Conservation (phyloP, 768 basidiomycete genomes). For the Termitomyces sp. region DNA sequence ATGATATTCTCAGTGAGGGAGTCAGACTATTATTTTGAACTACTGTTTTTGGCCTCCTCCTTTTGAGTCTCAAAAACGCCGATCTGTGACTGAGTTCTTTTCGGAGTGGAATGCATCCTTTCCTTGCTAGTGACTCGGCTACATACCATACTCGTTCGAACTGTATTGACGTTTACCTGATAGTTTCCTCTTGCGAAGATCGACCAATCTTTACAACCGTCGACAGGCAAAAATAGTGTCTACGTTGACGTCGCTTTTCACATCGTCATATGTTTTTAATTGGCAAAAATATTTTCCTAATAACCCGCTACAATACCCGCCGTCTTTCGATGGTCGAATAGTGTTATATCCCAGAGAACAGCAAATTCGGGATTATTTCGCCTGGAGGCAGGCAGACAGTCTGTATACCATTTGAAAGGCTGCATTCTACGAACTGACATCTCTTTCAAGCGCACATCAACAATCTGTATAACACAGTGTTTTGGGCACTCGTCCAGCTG, state of each 20-base stretch:
- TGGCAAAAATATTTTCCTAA: conserved; percentile 82
- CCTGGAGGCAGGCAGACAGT: conserved; percentile 98
- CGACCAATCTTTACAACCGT: conserved; percentile 77
- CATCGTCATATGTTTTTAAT: conserved; percentile 82
- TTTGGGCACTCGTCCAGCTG: conserved; percentile 89
- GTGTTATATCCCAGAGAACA: conserved; percentile 71
- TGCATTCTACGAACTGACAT: background rate
- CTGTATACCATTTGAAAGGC: conserved; percentile 22
- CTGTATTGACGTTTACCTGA: conserved; percentile 3
- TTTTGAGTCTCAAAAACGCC: too few relatives aligned
- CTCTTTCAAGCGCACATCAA: conserved; percentile 82
- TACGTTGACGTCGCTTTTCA: conserved; percentile 81
- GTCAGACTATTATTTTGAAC: background rate
- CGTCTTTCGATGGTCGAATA: conserved; percentile 89
- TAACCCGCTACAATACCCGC: conserved; percentile 70
- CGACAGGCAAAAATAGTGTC: conserved; percentile 84
- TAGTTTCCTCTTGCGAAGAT: conserved; percentile 83
- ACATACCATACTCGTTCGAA: background rate
- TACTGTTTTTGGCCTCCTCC: too few relatives aligned
- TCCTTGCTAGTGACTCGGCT: too few relatives aligned
- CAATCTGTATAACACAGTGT: conserved; percentile 93
- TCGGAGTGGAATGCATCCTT: background rate
- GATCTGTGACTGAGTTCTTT: background rate
- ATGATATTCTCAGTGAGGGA: background rate
- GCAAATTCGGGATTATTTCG: conserved; percentile 85